Percentiles rank a stretch among this genome's conserved stretches.
These are phyloP conservation scores for Aeschynomene evenia DNA, from an alignment of 306 rosid species.

Conservation along the genomic window DNA sequence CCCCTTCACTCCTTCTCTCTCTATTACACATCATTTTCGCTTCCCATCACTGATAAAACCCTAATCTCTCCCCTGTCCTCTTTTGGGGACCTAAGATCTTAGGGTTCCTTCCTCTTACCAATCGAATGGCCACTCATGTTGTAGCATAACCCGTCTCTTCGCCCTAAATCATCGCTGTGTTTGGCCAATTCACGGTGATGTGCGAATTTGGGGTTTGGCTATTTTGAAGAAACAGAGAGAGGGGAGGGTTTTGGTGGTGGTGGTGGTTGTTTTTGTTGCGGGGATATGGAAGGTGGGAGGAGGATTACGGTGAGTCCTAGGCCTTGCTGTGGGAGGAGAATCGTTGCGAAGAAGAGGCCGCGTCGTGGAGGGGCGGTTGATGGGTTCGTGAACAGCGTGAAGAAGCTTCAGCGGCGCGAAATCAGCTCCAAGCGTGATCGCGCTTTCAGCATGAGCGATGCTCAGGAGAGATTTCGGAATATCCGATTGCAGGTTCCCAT, in stretches of 20 bases:
- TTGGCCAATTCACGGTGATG: constrained; percentile 5
- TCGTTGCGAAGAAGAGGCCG: constrained; percentile 52
- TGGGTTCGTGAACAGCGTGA: constrained; percentile 61
- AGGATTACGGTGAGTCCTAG: constrained; percentile 62
- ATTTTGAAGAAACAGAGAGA: background rate
- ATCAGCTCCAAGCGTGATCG: constrained; percentile 64
- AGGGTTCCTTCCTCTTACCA: constrained; percentile 28
- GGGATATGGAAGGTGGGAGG: constrained; percentile 53
- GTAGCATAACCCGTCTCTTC: background rate
- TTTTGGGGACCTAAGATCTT: constrained; percentile 1
- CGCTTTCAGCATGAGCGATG: constrained; percentile 60
- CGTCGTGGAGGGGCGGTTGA: constrained; percentile 46
- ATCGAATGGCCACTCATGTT: background rate
- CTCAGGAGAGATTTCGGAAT: constrained; percentile 61
- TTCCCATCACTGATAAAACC: background rate
- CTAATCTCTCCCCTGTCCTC: background rate
- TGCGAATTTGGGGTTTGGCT: background rate
- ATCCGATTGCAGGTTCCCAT: constrained; percentile 54
- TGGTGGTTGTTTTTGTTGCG: background rate
- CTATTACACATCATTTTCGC: too few relatives aligned
- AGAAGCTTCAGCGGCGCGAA: constrained; percentile 66
- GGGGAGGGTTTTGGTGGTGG: background rate
- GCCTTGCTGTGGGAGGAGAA: constrained; percentile 55
- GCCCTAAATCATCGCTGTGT: background rate
- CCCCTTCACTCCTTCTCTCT: background rate